Base-by-base conservation (phyloP, 2,329 filamentous ascomycete genomes). In the Zopfia rhizophila region DNA sequence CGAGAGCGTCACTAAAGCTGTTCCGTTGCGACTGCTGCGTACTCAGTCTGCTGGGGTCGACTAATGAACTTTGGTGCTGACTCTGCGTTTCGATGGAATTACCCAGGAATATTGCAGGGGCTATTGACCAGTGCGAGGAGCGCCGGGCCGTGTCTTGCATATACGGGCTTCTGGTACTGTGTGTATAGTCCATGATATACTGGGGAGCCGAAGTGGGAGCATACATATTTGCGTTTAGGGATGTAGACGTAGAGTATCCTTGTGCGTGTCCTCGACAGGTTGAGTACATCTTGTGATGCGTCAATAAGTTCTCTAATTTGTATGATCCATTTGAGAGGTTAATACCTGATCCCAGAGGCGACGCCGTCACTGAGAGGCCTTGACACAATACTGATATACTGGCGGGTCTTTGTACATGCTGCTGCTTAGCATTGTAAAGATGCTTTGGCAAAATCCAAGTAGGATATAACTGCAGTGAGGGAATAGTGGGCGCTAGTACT, bases 1-100 rank as follows among this genome's bases (percentile, higher is more conserved):
- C 93, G 45, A 97, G 85, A 21, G 91, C 90, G 68, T 97, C 93
- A 57, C 88, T 90, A 70, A 92, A 95, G 60, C 86, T 88, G 60
- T 87, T 80, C 42, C 81, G 78, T 37, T 78, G 86, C 68, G 75
- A 83, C 70, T 74, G n/a, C n/a, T n/a, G 78, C 38, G 83, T 74
- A 56, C 75, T 78, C 70, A 84, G 82, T 74, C 82, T 81, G 70
- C 76, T 75, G 73, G 81, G 79, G 83, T 88, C 84, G 86, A 86
- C 79, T 73, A 85, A 75, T 66, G 83, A 82, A 71, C 77, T 82
- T 74, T 81, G 83, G 69, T 77, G 82, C 64, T 81, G 69, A 54
- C 72, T 70, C 48, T 73, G 70, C 47, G 69, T 63, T 58, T 78
- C 75, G 64, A 73, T 56, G 43, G 75, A 69, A 48, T 74, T 70